These are phyloP conservation scores for Sicyos baderoa DNA, from an alignment of 306 rosid species.

Conservation along the genomic window DNA sequence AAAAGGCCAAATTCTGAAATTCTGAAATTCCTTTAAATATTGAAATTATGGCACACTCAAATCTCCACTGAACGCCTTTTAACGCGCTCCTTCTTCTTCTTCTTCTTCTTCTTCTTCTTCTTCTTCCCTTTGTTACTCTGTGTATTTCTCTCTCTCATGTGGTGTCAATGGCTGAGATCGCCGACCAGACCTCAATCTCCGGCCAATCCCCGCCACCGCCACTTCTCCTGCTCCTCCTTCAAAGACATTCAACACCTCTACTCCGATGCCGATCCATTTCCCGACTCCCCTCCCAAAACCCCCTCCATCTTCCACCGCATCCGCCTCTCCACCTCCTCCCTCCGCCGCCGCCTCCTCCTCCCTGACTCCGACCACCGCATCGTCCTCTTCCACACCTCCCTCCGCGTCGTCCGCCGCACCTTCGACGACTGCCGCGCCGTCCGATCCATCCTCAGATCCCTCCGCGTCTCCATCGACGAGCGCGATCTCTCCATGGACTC, in stretches of 20 bases:
- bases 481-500: slow-evolving; percentile 76
- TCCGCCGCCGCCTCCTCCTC: slow-evolving; percentile 30
- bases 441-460: slow-evolving; percentile 51
- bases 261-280: not conserved
- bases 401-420: slow-evolving; percentile 73
- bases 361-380: slow-evolving; percentile 41
- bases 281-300: slow-evolving; percentile 30
- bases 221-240: no score
- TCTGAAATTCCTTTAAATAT: slow-evolving; percentile 6
- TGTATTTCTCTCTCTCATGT: no score
- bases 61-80: no score
- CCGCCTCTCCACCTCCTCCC: slow-evolving; percentile 37
- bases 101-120: no score
- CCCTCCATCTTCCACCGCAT: slow-evolving; percentile 59
- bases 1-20: not conserved
- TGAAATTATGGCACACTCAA: not conserved
- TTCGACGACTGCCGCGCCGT: slow-evolving; percentile 60
- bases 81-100: no score
- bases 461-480: slow-evolving; percentile 56
- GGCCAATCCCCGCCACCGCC: no score
- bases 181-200: no score
- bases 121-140: no score
- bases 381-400: slow-evolving; percentile 70
- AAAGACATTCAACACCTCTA: no score
- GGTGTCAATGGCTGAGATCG: no score